A percentile compares a stretch with the other conserved stretches of the same genome.
phyloP scores from a whole-genome alignment of 768 basidiomycete genomes.

The Kondoa malvinella region DNA sequence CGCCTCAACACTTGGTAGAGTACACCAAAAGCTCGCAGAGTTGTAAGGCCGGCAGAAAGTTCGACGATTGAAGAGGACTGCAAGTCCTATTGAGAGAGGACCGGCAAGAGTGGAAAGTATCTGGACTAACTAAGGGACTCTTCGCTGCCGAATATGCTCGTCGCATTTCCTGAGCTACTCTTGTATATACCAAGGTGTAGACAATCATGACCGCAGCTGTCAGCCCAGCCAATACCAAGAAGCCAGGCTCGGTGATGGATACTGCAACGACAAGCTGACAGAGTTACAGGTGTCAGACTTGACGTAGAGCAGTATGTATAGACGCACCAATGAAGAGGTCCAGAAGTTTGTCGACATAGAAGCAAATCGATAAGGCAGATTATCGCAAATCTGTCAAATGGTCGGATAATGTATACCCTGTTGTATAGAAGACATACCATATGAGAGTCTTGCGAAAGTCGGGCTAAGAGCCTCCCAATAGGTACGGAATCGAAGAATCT shows the following conservation, averaged over 20 bases:
- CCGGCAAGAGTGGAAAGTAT: too few relatives aligned
- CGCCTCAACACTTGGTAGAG: neutral
- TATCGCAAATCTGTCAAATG: too few relatives aligned
- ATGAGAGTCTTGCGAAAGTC: neutral
- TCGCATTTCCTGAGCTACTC: neutral
- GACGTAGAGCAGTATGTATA: neutral
- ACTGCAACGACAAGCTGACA: neutral
- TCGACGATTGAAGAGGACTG: neutral
- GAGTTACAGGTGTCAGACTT: neutral
- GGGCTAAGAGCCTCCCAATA: neutral
- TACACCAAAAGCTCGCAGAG: neutral
- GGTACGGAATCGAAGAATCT: neutral
- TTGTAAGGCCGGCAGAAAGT: neutral
- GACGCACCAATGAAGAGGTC: neutral
- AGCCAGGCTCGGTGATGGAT: neutral
- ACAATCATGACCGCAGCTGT: neutral
- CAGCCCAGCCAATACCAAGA: neutral
- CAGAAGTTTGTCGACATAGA: neutral
- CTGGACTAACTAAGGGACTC: neutral
- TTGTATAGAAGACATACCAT: neutral
- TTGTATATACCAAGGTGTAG: neutral
- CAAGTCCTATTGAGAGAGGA: neutral
- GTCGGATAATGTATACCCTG: too few relatives aligned
- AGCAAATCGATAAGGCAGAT: neutral
- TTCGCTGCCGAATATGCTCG: neutral